Evolutionary conservation across 2,329 filamentous ascomycete species (phyloP).

Genomic region (Fusarium sp.): DNA sequence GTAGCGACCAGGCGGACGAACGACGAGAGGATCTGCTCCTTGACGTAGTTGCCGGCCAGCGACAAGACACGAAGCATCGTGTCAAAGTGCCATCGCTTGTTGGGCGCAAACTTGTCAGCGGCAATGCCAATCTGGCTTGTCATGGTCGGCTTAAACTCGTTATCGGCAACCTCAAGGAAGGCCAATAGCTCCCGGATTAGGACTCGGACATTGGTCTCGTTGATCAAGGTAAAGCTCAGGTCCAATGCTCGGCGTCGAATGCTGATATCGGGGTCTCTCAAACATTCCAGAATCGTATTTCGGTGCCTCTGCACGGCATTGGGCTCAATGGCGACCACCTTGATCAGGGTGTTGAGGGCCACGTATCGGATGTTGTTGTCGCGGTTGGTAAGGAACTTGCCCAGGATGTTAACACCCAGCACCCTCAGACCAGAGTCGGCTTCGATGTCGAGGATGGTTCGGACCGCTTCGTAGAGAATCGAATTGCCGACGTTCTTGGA

Average conservation of each 20-base stretch:
- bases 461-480: constrained; percentile 95
- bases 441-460: constrained; percentile 97
- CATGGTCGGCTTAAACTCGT: constrained; percentile 99
- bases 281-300: constrained; percentile 96
- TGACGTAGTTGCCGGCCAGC: constrained; percentile 95
- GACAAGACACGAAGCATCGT: constrained; percentile 96
- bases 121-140: constrained; percentile 98
- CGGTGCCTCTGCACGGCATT: constrained; percentile 97
- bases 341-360: constrained; percentile 95
- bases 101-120: constrained; percentile 94
- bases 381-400: constrained; percentile 97
- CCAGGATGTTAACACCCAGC: constrained; percentile 96
- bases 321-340: constrained; percentile 97
- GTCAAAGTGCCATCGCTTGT: constrained; percentile 98
- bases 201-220: constrained; percentile 94
- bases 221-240: constrained; percentile 97
- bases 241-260: constrained; percentile 96
- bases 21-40: constrained; percentile 96
- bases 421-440: constrained; percentile 95
- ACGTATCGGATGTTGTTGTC: constrained; percentile 99
- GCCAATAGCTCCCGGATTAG: constrained; percentile 92
- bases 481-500: constrained; percentile 99
- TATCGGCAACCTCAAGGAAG: constrained; percentile 96
- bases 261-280: constrained; percentile 97
- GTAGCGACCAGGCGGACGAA: constrained; percentile 97